These are phyloP conservation scores for Colletotrichum sp. DNA, from an alignment of 2,329 filamentous ascomycete genomes.

Conservation along the genomic window DNA sequence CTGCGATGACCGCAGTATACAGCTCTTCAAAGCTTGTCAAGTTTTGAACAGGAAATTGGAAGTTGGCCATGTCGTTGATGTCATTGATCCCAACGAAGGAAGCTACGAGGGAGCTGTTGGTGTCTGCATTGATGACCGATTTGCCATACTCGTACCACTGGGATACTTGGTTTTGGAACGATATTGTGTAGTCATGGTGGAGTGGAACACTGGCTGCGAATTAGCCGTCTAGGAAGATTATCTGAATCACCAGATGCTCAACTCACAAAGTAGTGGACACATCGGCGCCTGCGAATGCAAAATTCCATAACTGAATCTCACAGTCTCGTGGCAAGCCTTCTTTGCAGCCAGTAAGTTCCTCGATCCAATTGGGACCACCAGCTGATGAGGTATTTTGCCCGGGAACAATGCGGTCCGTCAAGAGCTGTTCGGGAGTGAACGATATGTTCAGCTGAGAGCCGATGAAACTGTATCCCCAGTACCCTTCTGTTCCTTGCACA, in stretches of 20 bases:
- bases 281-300: conserved; percentile 59
- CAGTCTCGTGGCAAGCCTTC: conserved; percentile 48
- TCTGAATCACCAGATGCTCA: not conserved
- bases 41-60: not conserved
- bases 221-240: not conserved
- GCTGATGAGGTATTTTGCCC: conserved; percentile 54
- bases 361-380: conserved; percentile 60
- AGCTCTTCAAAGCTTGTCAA: not conserved
- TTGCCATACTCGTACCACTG: conserved; percentile 47
- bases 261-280: conserved; percentile 21
- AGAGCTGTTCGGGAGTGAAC: conserved; percentile 46
- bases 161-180: conserved; percentile 51
- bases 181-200: conserved; percentile 52
- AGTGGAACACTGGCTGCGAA: conserved; percentile 41
- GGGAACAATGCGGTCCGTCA: conserved; percentile 50
- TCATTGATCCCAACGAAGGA: conserved; percentile 65
- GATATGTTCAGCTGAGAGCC: conserved; percentile 53
- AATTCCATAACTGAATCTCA: conserved; percentile 56
- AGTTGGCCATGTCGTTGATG: conserved; percentile 46
- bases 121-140: conserved; percentile 23
- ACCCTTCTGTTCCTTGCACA: conserved; percentile 57
- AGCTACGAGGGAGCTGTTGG: conserved; percentile 47
- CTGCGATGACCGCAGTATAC: not conserved
- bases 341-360: conserved; percentile 55
- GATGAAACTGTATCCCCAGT: conserved; percentile 57